These are phyloP conservation scores for Neonectria sp. DNA, from an alignment of 2,329 filamentous ascomycete genomes.

Conservation along the genomic window DNA sequence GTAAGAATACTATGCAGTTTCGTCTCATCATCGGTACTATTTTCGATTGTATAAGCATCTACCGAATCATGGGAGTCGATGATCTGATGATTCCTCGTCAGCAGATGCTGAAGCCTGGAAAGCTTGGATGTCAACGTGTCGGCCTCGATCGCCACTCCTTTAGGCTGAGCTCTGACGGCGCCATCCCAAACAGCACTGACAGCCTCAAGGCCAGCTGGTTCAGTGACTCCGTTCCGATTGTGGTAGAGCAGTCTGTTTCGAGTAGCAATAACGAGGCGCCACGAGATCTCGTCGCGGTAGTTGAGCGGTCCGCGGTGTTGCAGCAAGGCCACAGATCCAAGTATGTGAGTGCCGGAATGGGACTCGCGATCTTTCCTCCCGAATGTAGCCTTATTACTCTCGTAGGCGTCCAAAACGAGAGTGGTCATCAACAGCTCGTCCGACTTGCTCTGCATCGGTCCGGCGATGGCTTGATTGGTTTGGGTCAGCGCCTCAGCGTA, in stretches of 20 bases:
- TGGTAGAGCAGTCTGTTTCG: slow-evolving; percentile 24
- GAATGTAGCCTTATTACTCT: neutral
- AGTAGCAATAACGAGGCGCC: slow-evolving; percentile 21
- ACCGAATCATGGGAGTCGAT: neutral
- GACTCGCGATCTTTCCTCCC: neutral
- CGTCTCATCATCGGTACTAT: neutral
- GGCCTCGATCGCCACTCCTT: slow-evolving; percentile 10
- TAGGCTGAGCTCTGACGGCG: neutral
- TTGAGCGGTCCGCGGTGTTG: slow-evolving; percentile 18
- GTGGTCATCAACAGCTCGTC: slow-evolving; percentile 22
- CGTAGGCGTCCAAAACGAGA: slow-evolving; percentile 22
- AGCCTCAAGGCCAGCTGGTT: neutral
- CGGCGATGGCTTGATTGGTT: slow-evolving; percentile 12
- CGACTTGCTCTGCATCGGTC: slow-evolving; percentile 14
- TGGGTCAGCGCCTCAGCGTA: slow-evolving; percentile 5
- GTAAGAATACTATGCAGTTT: neutral
- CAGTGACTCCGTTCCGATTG: neutral
- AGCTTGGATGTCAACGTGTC: slow-evolving; percentile 13
- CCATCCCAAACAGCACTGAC: slow-evolving; percentile 2
- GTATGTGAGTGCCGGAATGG: slow-evolving; percentile 1
- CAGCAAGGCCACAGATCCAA: slow-evolving; percentile 15
- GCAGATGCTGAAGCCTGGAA: slow-evolving; percentile 1
- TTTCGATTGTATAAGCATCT: neutral
- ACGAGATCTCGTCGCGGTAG: slow-evolving; percentile 19
- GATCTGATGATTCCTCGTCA: neutral